Evolutionary conservation across 257 asterid species (phyloP).

Genomic region (Handroanthus guayacan): DNA sequence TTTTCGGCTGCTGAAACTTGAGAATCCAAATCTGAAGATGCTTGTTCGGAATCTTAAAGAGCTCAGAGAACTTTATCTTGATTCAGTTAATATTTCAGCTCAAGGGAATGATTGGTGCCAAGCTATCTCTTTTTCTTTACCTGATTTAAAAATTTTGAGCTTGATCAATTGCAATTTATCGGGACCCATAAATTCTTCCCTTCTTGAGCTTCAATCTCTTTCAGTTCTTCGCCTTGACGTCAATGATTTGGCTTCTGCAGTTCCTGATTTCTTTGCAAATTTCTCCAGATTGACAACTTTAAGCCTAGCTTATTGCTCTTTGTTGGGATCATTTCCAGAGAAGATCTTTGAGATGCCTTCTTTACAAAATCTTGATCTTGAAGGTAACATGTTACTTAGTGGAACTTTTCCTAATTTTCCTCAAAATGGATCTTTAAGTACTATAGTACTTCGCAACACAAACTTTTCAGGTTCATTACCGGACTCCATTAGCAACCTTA

Average conservation of each 20-base stretch:
- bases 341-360: constrained; percentile 40
- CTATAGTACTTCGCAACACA: constrained; percentile 31
- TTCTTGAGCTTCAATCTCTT: constrained; percentile 39
- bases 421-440: constrained; percentile 26
- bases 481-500: constrained; percentile 44
- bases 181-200: constrained; percentile 42
- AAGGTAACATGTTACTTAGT: constrained; percentile 17
- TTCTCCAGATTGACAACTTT: constrained; percentile 36
- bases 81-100: constrained; percentile 41
- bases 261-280: constrained; percentile 33
- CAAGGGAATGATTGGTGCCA: constrained; percentile 37
- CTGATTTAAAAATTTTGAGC: constrained; percentile 45
- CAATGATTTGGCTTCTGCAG: constrained; percentile 34
- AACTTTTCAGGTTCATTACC: constrained; percentile 45
- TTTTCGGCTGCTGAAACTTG: constrained; percentile 30
- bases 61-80: constrained; percentile 48
- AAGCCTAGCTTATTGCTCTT: constrained; percentile 32
- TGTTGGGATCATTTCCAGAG: constrained; percentile 42
- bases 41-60: constrained; percentile 39
- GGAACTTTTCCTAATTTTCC: constrained; percentile 42
- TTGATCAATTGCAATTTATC: constrained; percentile 32
- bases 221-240: constrained; percentile 40
- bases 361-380: constrained; percentile 37
- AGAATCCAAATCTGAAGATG: constrained; percentile 42
- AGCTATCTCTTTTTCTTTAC: constrained; percentile 41